These are phyloP conservation scores for Penicillium sp. DNA, from an alignment of 2,329 filamentous ascomycete genomes.

Conservation along the genomic window DNA sequence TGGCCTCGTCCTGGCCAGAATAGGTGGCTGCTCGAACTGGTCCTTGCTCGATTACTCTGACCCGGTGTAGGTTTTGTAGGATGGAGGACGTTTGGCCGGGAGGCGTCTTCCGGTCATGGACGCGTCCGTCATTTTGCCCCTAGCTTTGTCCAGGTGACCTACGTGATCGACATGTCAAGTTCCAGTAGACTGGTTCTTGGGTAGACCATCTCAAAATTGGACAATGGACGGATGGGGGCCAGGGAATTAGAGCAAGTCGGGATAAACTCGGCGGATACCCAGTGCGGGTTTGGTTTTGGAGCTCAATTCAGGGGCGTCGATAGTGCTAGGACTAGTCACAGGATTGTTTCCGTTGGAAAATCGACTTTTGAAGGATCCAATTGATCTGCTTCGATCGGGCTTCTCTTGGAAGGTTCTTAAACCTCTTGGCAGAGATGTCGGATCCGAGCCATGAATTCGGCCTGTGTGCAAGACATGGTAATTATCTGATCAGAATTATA, in stretches of 20 bases:
- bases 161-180: conserved; percentile 12
- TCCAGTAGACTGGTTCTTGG: conserved; percentile 12
- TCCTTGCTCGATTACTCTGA: not conserved
- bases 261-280: not conserved
- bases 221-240: not conserved
- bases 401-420: not conserved
- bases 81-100: not conserved
- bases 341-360: not conserved
- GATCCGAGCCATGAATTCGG: not conserved
- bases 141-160: not conserved
- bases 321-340: not conserved
- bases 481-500: no score
- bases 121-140: not conserved
- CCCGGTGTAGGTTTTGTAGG: not conserved
- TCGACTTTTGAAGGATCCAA: not conserved
- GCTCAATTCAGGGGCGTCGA: not conserved
- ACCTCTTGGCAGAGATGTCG: not conserved
- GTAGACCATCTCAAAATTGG: conserved; percentile 9
- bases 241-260: not conserved
- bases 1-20: conserved; percentile 9
- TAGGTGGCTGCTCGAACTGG: not conserved
- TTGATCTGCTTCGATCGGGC: not conserved
- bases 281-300: not conserved
- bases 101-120: not conserved
- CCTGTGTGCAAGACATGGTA: no score